Evolutionary conservation across 2,329 filamentous ascomycete genomes (phyloP), one percentile per base, ranked within the genome.

Genomic region (Colletotrichum camelliae): DNA sequence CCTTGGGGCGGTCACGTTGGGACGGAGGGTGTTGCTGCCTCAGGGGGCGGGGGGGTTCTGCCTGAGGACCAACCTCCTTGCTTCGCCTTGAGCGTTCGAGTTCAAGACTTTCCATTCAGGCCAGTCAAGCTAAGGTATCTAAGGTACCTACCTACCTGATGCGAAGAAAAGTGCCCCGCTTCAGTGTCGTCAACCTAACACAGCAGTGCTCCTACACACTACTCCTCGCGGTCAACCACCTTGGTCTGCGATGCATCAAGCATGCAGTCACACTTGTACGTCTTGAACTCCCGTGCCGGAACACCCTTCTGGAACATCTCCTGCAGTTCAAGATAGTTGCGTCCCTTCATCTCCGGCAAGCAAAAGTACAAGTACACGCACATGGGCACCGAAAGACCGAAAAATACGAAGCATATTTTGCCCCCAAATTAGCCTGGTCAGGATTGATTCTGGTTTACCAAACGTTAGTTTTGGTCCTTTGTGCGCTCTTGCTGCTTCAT

Each of bases 331-430:
- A 68, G 70, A 33, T 72, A 74, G 39, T 77, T 72, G n/a, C 70
- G 74, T 7, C 76, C 76, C 67, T 77, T 77, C 67, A 77, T 70
- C 67, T 72, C 74, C 8, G 70, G 70, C 27, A 77, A 61, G 39
- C 69, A 71, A 15, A 77, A 69, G 31, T 74, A 77, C 21, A 77
- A 55, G 48, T 66, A 74, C 12, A 31, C 65, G 39, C 81, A 81
- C 55, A 81, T 80, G 33, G 80, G 81, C 27, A 81, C 67, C 24
- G 82, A 82, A 7, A 77, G 67, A n/a, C 74, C 82, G 57, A 82
- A 83, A 77, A 81, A 83, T 35, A 84, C 75, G 70, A 84, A 84
- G 57, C 78, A 79, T 27, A 84, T 80, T 70, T 83, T 27, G 79
- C 81, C 5, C 82, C 81, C 29, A 83, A 79, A 68, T 83, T 82